These are phyloP conservation scores for Isabelozyma rhagii DNA, from an alignment of 805 yeast genomes.

Conservation along the genomic window DNA sequence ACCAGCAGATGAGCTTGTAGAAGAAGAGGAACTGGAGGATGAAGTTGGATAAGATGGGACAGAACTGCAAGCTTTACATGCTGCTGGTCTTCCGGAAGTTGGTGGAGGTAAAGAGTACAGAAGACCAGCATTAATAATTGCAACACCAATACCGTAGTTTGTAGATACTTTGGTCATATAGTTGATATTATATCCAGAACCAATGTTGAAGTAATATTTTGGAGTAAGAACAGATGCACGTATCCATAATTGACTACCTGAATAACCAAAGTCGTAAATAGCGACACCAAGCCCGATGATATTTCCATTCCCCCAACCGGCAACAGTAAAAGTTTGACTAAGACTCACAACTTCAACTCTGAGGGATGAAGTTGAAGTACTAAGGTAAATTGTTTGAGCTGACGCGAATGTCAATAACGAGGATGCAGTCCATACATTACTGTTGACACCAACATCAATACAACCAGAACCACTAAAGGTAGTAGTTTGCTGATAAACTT, in stretches of 20 bases:
- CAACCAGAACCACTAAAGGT: slow-evolving; percentile 25
- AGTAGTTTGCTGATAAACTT: slow-evolving; percentile 17
- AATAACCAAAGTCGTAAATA: slow-evolving; percentile 5
- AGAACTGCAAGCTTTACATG: slow-evolving; percentile 2
- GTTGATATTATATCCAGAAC: background rate
- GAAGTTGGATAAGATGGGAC: background rate
- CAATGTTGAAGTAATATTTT: background rate
- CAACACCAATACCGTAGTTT: background rate
- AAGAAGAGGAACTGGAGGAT: background rate
- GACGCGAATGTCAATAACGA: background rate
- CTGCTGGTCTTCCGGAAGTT: background rate
- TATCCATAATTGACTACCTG: background rate
- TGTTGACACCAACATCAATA: slow-evolving; percentile 13
- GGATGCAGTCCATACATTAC: slow-evolving; percentile 6
- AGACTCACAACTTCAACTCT: slow-evolving; percentile 9
- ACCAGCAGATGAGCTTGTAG: too few relatives aligned
- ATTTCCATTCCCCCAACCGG: slow-evolving; percentile 28
- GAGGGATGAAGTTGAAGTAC: slow-evolving; percentile 9
- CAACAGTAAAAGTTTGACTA: slow-evolving; percentile 18
- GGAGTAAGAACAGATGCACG: background rate
- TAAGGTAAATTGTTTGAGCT: slow-evolving; percentile 14
- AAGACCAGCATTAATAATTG: background rate
- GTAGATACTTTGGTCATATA: background rate
- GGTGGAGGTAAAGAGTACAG: slow-evolving; percentile 1
- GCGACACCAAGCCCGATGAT: slow-evolving; percentile 18